Evolutionary conservation across 305 asterid species (phyloP), one percentile per base, ranked within the genome.

Genomic region (Plantago lanceolata): DNA sequence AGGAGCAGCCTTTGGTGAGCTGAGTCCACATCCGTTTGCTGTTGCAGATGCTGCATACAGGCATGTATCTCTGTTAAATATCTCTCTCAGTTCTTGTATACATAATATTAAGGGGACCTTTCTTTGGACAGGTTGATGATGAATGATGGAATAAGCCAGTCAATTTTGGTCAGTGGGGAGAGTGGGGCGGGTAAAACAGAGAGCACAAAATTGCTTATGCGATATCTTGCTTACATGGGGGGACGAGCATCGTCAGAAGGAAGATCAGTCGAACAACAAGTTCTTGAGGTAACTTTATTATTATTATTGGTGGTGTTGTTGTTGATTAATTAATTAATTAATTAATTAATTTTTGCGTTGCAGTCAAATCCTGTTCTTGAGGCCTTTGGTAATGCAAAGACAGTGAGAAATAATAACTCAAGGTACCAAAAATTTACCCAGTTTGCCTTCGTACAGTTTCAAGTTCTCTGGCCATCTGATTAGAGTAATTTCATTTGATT

Each of bases 151-250:
- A 61, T 80, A 60, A 85, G 94, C 68, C 91, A 88, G 84, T 72
- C 96, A 37, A 88, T 88, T 67, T 76, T 88, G 80, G 96, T 88
- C 61, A 88, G 96, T 43, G 96, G 96, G 59, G 96, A 88, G 82
- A 88, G 94, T 80, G 96, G 96, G 70, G 96, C 96, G 3, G 96
- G 96, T 79, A 85, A 88, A 84, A 88, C 94, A 48, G 96, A 88
- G 79, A 88, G 94, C 77, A 88, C 96, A 19, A 88, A 88, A 74
- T 75, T 65, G 80, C 87, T 88, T 37, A 88, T 88, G 96, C 87
- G 74, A 13, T 88, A 88, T 78, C 94, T 88, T 75, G 96, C 96
- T 70, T 88, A 80, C 78, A 83, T 88, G 96, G 96, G 96, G 24
- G 96, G 96, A 48, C 81, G 96, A 61, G 73, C 89, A 63, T 80